These are phyloP conservation scores for Hymenoscyphus infarciens DNA, from an alignment of 2,329 filamentous ascomycete species.

Conservation along the genomic window DNA sequence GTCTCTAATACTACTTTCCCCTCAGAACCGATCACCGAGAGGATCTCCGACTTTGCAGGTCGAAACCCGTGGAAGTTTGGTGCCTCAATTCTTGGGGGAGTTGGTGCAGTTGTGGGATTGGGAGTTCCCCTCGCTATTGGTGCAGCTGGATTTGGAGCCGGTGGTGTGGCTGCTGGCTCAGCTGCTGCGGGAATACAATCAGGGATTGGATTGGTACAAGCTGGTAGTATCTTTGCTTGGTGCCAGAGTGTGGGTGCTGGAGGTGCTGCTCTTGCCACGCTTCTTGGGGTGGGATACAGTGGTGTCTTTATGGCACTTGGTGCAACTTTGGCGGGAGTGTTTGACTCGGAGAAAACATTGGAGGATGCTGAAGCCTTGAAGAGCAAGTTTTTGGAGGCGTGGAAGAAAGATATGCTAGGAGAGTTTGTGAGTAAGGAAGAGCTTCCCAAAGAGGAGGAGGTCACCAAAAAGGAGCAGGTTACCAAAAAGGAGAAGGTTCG, in stretches of 20 bases:
- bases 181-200: slow-evolving; percentile 31
- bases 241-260: slow-evolving; percentile 33
- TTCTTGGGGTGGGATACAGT: slow-evolving; percentile 21
- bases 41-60: slow-evolving; percentile 10
- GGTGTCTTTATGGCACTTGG: slow-evolving; percentile 18
- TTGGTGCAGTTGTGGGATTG: slow-evolving; percentile 13
- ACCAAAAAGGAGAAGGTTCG: background rate
- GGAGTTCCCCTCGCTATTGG: slow-evolving; percentile 23
- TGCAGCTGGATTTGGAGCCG: slow-evolving; percentile 26
- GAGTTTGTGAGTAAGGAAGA: background rate
- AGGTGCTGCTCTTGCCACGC: slow-evolving; percentile 27
- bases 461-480: too few species aligned
- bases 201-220: slow-evolving; percentile 28
- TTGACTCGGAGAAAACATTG: slow-evolving; percentile 10
- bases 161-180: slow-evolving; percentile 26
- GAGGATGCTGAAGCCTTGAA: slow-evolving; percentile 13
- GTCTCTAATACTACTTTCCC: background rate
- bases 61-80: slow-evolving; percentile 18
- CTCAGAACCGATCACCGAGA: slow-evolving; percentile 8
- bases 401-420: slow-evolving; percentile 15
- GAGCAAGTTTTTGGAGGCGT: slow-evolving; percentile 19
- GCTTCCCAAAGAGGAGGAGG: background rate
- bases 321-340: slow-evolving; percentile 15
- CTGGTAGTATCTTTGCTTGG: slow-evolving; percentile 32
- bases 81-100: slow-evolving; percentile 14